Evolutionary conservation across 495 filamentous ascomycete genomes (phyloP), one percentile per base, ranked within the genome.

Genomic region (Aspergillus cavernicola): DNA sequence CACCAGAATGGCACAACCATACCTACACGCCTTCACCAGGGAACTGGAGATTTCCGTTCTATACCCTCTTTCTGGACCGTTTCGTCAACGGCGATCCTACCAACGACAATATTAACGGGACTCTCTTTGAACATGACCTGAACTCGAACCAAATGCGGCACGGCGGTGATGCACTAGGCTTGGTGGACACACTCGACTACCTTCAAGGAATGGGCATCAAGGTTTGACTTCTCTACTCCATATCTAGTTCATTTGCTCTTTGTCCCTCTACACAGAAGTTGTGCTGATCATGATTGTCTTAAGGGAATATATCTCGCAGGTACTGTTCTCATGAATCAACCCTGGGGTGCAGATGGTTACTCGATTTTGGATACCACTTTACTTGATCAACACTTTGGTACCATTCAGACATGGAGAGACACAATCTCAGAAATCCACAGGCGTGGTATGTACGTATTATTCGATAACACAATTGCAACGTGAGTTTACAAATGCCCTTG

Each of bases 131-230:
- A 64, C 84, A 86, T 62, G 86, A 89, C 62, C 60, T 82, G 28
- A 75, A 75, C 53, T 82, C 79, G 47, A 90, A 81, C 50, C 85
- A 88, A 64, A 79, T 89, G 66, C 82, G 86, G n/a, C 82, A 86
- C 68, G 86, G 86, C 31, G 86, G 86, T 32, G 86, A 90, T 63
- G 72, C 87, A 20, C 72, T 70, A 38, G 86, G 86, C 7, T 50
- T 90, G 29, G 56, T 81, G 38, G 81, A 86, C 55, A 84, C 81
- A 13, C 68, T 90, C 47, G 86, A 90, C 60, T 90, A 90, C 65
- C 62, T 90, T 33, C 83, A 86, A 51, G 86, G 86, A 37, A 83
- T 87, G 83, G 86, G 86, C 2, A 82, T 88, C 65, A 88, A 86
- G 74, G 83, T 80, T 43, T 40, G 68, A 50, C 29, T 13, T 48